Base-by-base conservation (phyloP, 2,329 filamentous ascomycete genomes). In the Fusarium pininemorale region DNA sequence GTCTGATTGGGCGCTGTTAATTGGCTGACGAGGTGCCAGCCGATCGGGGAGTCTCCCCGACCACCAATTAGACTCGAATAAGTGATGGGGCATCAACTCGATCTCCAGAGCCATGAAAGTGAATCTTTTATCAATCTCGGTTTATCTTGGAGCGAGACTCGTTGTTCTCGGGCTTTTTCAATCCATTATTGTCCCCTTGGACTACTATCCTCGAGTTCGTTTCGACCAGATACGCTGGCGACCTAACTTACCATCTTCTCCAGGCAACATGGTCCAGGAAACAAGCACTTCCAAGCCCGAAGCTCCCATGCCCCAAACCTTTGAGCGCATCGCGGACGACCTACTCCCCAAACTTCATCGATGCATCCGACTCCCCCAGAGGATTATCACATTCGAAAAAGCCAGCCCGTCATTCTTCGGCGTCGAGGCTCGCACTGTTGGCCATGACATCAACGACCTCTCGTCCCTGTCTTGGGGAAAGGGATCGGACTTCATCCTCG, bases 1-100 rank as follows among this genome's bases (percentile, higher is more conserved):
- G 5, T 4, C 42, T 8, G 1, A 26, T 45, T 26, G 3, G 24
- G 11, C 42, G 18, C 0, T 18, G 24, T 45, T 45, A 7, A 20
- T 45, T 45, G 42, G 42, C 16, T 45, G 42, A 26, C 0, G 3
- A 26, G 11, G 42, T 26, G 7, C 42, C 24, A 1, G 0, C 0
- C 0, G 10, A 7, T 45, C 42, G 42, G 42, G 44, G 44, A 45
- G 16, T 5, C 44, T 45, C 24, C 44, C 24, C 44, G 24, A 26
- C 4, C 6, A 26, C 42, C 24, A 45, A 26, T 45, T 24, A 26
- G 16, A 20, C 6, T 1, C 5, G 20, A 4, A 4, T 4, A 12
- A 15, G 22, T 10, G 39, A 15, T n/a, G 39, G 22, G 39, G 11
- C 24, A 24, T 16, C 7, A 45, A 20, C 5, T 26, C 44, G 0